These are phyloP conservation scores for Epicoccum sorghinum DNA, from an alignment of 2,329 filamentous ascomycete species.

Conservation along the genomic window DNA sequence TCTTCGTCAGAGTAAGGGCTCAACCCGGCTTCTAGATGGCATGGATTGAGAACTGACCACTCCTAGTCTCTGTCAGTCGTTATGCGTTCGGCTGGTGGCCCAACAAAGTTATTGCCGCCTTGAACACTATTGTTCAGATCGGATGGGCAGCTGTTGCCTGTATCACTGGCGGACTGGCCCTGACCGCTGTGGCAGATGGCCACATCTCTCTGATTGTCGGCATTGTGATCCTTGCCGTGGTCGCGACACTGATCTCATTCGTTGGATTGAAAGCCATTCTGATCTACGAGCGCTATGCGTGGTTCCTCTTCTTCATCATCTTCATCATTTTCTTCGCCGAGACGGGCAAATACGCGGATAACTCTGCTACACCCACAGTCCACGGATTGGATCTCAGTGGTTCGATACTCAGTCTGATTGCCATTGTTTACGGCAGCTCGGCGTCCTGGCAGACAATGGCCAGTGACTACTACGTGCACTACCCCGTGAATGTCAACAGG, in stretches of 20 bases:
- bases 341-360: conserved; percentile 52
- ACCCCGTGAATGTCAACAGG: conserved; percentile 46
- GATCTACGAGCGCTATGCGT: conserved; percentile 57
- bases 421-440: conserved; percentile 47
- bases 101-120: conserved; percentile 54
- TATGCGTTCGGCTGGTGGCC: conserved; percentile 58
- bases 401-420: conserved; percentile 33
- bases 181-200: conserved; percentile 52
- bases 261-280: conserved; percentile 53
- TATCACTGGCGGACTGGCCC: conserved; percentile 51
- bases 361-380: conserved; percentile 40
- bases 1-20: conserved; percentile 51
- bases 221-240: conserved; percentile 51
- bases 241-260: conserved; percentile 47
- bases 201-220: conserved; percentile 52
- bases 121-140: conserved; percentile 56
- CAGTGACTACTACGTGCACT: conserved; percentile 53
- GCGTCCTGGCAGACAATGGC: conserved; percentile 51
- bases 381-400: conserved; percentile 45
- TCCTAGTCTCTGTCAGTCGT: conserved; percentile 5
- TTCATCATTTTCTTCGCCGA: conserved; percentile 57
- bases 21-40: background rate
- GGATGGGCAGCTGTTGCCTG: conserved; percentile 52
- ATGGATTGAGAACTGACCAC: background rate
- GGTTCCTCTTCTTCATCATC: conserved; percentile 56